Conservation (phyloP, 495 filamentous ascomycete genomes). For the Penicillium coprophilum region DNA sequence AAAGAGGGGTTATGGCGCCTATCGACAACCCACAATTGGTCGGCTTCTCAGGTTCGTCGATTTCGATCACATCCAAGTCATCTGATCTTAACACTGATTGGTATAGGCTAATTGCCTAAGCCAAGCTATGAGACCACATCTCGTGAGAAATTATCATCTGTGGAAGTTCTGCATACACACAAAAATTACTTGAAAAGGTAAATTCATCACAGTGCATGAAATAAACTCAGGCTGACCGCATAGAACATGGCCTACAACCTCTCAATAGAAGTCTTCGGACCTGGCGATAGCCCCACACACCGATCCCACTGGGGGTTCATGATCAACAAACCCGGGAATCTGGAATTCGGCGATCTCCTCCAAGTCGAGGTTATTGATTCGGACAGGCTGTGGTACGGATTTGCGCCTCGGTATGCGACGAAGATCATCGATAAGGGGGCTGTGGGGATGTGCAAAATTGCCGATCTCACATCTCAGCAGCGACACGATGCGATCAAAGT, state of each 20-base stretch:
- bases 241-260: conserved; percentile 18
- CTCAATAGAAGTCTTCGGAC: conserved; percentile 26
- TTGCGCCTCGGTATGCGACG: conserved; percentile 13
- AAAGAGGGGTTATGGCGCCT: conserved; percentile 2
- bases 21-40: conserved; percentile 6
- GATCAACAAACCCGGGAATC: conserved; percentile 22
- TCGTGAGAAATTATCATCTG: not conserved
- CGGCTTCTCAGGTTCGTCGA: not conserved
- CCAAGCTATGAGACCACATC: not conserved
- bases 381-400: conserved; percentile 16
- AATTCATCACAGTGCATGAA: not conserved
- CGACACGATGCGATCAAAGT: conserved; percentile 20
- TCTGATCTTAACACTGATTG: not conserved
- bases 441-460: conserved; percentile 17
- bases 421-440: conserved; percentile 13
- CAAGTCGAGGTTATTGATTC: conserved; percentile 26
- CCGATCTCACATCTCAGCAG: conserved; percentile 12
- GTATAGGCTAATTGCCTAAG: not conserved
- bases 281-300: conserved; percentile 21
- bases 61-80: conserved; percentile 7
- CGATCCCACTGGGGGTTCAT: conserved; percentile 31
- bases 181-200: not conserved
- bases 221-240: not conserved
- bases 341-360: conserved; percentile 23
- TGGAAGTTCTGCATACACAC: not conserved